A percentile compares a stretch with the other conserved stretches of the same genome.
phyloP scores from a whole-genome alignment of 495 filamentous ascomycete species.

The Aspergillus ostianus region DNA sequence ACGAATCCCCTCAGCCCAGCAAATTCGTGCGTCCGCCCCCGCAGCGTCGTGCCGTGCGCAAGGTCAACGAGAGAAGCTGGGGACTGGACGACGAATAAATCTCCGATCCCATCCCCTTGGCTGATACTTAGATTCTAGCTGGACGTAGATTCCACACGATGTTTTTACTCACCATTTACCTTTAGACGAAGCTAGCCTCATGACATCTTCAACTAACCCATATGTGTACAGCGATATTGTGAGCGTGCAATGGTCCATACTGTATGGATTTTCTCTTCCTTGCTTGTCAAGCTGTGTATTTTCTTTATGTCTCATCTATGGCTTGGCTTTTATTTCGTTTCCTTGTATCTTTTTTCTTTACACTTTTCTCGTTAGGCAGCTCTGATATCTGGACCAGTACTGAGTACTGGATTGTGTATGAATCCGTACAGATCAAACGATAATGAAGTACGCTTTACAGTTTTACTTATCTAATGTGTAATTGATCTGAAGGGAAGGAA shows the following conservation, averaged over 20 bases:
- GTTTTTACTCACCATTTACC: not conserved
- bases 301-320: conserved; percentile 7
- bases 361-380: not conserved
- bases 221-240: conserved; percentile 12
- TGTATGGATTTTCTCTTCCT: conserved; percentile 17
- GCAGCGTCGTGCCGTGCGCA: conserved; percentile 18
- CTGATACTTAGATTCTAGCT: conserved; percentile 1
- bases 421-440: conserved; percentile 13
- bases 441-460: conserved; percentile 10
- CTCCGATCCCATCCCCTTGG: not conserved
- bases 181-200: not conserved
- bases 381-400: not conserved
- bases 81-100: conserved; percentile 12
- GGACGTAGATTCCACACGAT: not conserved
- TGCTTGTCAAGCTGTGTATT: conserved; percentile 18
- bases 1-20: conserved; percentile 53
- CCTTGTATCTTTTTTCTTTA: conserved; percentile 1
- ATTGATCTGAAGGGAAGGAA: not conserved
- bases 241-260: conserved; percentile 20
- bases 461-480: not conserved
- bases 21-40: conserved; percentile 21
- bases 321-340: conserved; percentile 2
- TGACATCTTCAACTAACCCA: conserved; percentile 1
- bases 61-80: conserved; percentile 24
- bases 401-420: conserved; percentile 11